Percentiles rank a stretch among this genome's conserved stretches.
phyloP scores from a whole-genome alignment of 2,329 filamentous ascomycete genomes.

The Nothophoma quercina region DNA sequence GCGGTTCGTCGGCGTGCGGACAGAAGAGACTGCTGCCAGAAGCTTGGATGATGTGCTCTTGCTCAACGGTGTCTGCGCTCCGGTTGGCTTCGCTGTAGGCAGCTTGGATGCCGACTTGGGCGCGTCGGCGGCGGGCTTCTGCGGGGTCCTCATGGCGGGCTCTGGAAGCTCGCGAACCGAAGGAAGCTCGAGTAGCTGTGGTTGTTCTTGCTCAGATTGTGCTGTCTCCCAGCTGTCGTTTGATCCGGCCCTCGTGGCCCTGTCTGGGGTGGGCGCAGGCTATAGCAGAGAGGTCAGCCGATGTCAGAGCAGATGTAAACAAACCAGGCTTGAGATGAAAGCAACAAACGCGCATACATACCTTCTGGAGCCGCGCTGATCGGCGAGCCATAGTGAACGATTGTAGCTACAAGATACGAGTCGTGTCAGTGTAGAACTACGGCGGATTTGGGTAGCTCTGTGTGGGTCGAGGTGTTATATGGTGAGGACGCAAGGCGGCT shows the following conservation, averaged over 20 bases:
- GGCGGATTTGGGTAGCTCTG: slow-evolving; percentile 34
- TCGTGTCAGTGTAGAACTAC: slow-evolving; percentile 16
- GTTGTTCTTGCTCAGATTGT: slow-evolving; percentile 27
- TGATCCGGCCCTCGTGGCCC: slow-evolving; percentile 21
- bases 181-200: slow-evolving; percentile 26
- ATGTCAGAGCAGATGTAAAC: slow-evolving; percentile 41
- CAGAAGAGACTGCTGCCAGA: slow-evolving; percentile 27
- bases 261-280: slow-evolving; percentile 37
- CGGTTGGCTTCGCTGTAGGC: slow-evolving; percentile 28
- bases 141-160: slow-evolving; percentile 32
- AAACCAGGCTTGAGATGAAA: slow-evolving; percentile 21
- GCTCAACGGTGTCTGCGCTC: slow-evolving; percentile 59
- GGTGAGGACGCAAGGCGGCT: slow-evolving; percentile 11
- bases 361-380: slow-evolving; percentile 48
- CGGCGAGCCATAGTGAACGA: slow-evolving; percentile 44
- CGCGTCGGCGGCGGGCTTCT: slow-evolving; percentile 27
- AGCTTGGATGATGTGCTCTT: slow-evolving; percentile 36
- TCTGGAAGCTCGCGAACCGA: slow-evolving; percentile 32
- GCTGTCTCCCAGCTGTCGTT: slow-evolving; percentile 41
- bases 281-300: slow-evolving; percentile 31
- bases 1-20: slow-evolving; percentile 64
- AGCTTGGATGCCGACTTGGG: slow-evolving; percentile 30
- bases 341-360: slow-evolving; percentile 23
- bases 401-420: slow-evolving; percentile 15
- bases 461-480: slow-evolving; percentile 32